These are phyloP conservation scores for Candida saitoana DNA, from an alignment of 805 yeast species.

Conservation along the genomic window DNA sequence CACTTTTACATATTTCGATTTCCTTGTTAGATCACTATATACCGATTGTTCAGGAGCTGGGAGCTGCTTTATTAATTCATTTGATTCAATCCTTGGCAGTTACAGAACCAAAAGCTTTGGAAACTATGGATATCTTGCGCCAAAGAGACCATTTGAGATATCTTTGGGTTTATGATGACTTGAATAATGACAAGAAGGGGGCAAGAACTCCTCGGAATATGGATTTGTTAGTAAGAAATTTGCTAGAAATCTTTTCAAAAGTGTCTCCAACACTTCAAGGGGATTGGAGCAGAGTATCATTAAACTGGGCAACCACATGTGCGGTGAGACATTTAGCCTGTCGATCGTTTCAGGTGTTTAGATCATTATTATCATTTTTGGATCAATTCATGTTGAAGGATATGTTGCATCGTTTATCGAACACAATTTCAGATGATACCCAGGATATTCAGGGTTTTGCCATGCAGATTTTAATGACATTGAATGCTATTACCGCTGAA, in stretches of 20 bases:
- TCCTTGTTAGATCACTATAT: slow-evolving; percentile 86
- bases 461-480: slow-evolving; percentile 94
- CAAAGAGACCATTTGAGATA: slow-evolving; percentile 41
- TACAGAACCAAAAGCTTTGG: slow-evolving; percentile 50
- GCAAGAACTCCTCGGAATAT: slow-evolving; percentile 82
- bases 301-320: slow-evolving; percentile 95
- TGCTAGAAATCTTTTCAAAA: slow-evolving; percentile 52
- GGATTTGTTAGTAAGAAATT: slow-evolving; percentile 67
- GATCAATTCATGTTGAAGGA: slow-evolving; percentile 89
- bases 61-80: slow-evolving; percentile 69
- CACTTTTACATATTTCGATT: slow-evolving; percentile 73
- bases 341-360: slow-evolving; percentile 87
- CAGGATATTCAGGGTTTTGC: slow-evolving; percentile 93
- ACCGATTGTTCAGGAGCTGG: slow-evolving; percentile 78
- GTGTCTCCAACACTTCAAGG: slow-evolving; percentile 54
- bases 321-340: slow-evolving; percentile 97
- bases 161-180: slow-evolving; percentile 85
- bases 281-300: slow-evolving; percentile 80
- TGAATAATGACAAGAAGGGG: slow-evolving; percentile 67
- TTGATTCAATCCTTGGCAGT: slow-evolving; percentile 62
- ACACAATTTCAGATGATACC: slow-evolving; percentile 86
- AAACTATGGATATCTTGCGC: slow-evolving; percentile 55
- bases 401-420: slow-evolving; percentile 88
- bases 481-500: slow-evolving; percentile 88
- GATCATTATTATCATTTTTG: slow-evolving; percentile 74